Conservation (phyloP, 2,329 filamentous ascomycete genomes). For the Madurella mycetomatis region DNA sequence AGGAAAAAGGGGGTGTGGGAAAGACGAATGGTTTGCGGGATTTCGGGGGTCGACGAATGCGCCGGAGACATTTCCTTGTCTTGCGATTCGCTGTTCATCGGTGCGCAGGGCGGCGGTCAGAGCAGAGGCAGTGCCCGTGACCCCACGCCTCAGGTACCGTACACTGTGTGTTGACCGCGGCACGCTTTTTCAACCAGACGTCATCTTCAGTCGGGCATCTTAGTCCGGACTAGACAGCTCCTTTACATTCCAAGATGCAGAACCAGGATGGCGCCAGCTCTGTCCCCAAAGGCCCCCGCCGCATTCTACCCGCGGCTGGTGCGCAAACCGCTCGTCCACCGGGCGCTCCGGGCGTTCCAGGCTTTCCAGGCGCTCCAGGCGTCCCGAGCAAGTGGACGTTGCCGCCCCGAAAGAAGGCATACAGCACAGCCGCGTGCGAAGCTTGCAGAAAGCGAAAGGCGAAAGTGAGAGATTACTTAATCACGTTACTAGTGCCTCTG, state of each 20-base stretch:
- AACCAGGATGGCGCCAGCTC: not conserved
- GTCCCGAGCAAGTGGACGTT: not conserved
- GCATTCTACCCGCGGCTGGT: not conserved
- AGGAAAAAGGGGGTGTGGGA: too few relatives aligned
- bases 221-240: not conserved
- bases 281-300: not conserved
- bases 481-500: too few relatives aligned
- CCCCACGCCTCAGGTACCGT: not conserved
- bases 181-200: too few relatives aligned
- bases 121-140: not conserved
- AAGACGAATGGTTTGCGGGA: too few relatives aligned
- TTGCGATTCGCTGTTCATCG: not conserved
- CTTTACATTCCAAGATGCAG: not conserved
- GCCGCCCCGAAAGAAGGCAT: not conserved
- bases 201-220: too few relatives aligned
- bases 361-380: not conserved
- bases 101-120: not conserved
- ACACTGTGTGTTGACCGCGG: too few relatives aligned
- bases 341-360: not conserved
- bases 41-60: too few relatives aligned
- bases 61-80: not conserved
- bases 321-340: not conserved
- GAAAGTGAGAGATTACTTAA: not conserved
- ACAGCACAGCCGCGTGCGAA: slow-evolving; percentile 2
- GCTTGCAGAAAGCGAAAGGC: slow-evolving; percentile 4